Base-by-base conservation (phyloP, 148 eudicot species). In the Fagopyrum homotropicum region DNA sequence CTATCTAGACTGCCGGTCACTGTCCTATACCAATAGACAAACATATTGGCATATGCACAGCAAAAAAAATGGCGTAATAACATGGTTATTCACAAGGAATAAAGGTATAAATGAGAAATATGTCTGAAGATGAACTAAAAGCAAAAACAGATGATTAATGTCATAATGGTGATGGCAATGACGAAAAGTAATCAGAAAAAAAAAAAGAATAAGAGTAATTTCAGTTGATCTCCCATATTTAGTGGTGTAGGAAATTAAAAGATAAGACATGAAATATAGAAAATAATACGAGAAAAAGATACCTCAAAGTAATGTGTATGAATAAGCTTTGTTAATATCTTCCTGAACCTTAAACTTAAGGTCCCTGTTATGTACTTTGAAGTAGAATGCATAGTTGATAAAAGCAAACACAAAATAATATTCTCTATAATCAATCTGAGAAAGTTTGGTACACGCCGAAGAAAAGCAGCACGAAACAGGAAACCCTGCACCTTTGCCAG, bases 401-500 rank as follows among this genome's bases (percentile, higher is more conserved):
- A 88, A 79, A 90, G 86, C 82, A 95, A 95, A 83, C 98, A 95
- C 51, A 95, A 80, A 73, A 88, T 29, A 77, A 95, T 85, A 84
- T 95, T 95, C 81, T 95, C 98, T 70, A 88, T 70, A 78, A 95
- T 95, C 82, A 95, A 89, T 77, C 92, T 96, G 52, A 92, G 73
- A 84, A 95, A 95, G 52, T 81, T 79, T 12, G 98, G 98, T 50
- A 90, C 98, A 11, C 97, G 96, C 47, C 92, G 92, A 75, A 95
- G 96, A 84, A 95, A 95, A 78, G 98, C 98, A 80, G 97, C 87
- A 80, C 97, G 97, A 83, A 95, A 95, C 63, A 95, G 85, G 80
- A 95, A 92, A 48, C 98, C 98, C 77, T 95, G 98, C 74, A 95
- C 98, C 89, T 89, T 95, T 57, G 98, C 98, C 79, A 95, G 83